Conservation (phyloP, 495 filamentous ascomycete species). For the Neurospora sp. region DNA sequence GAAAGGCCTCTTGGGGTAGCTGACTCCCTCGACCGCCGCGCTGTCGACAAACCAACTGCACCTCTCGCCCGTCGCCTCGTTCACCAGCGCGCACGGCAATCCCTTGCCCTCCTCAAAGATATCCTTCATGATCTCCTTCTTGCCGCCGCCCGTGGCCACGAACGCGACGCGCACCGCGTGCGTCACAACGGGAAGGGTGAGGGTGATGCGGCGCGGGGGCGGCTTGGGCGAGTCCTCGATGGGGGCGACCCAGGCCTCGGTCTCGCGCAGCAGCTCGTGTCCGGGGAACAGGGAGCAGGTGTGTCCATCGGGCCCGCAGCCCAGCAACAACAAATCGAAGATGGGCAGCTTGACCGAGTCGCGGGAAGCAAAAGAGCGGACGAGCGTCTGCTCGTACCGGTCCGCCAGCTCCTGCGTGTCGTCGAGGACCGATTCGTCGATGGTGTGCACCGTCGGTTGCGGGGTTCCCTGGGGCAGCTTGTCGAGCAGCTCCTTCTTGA, state of each 20-base stretch:
- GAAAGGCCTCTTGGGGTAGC: constrained; percentile 57
- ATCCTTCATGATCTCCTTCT: constrained; percentile 82
- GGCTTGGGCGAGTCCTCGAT: constrained; percentile 93
- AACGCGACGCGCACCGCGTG: constrained; percentile 80
- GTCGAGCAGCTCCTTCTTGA: constrained; percentile 78
- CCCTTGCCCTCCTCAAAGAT: constrained; percentile 77
- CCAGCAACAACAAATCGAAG: constrained; percentile 87
- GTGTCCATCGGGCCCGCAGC: constrained; percentile 91
- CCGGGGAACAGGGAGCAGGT: constrained; percentile 94
- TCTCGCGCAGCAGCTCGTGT: constrained; percentile 77
- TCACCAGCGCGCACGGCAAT: constrained; percentile 79
- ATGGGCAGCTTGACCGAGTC: constrained; percentile 85
- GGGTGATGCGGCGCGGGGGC: constrained; percentile 78
- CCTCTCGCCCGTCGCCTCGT: constrained; percentile 68
- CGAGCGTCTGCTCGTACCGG: constrained; percentile 82
- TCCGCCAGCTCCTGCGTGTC: constrained; percentile 90
- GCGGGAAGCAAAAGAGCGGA: constrained; percentile 69
- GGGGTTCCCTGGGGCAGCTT: constrained; percentile 63
- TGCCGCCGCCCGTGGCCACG: constrained; percentile 77
- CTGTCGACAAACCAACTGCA: constrained; percentile 93
- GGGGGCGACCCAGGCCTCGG: constrained; percentile 82
- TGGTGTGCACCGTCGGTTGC: constrained; percentile 63
- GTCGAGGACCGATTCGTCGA: constrained; percentile 60
- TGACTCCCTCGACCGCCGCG: constrained; percentile 70
- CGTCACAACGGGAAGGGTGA: constrained; percentile 80